Evolutionary conservation across 2,329 filamentous ascomycete species (phyloP).

Genomic region (Nemania bipapillata): DNA sequence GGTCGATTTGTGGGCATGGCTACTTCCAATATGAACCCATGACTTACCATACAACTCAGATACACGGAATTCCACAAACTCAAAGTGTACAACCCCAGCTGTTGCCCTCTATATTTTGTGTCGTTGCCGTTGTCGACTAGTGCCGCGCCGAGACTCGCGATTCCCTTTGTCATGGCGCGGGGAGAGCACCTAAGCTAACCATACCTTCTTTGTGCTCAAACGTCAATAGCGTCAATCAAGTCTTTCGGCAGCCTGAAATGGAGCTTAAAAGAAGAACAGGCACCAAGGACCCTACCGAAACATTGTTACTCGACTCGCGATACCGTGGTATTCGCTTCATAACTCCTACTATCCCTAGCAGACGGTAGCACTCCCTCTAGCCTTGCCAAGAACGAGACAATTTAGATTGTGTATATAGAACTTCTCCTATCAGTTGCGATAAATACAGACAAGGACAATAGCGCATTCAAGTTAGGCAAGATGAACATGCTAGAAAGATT

Average conservation of each 20-base stretch:
- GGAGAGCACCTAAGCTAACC: background rate
- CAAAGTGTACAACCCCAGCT: constrained; percentile 15
- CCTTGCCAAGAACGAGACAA: background rate
- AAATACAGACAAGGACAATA: background rate
- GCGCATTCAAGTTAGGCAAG: background rate
- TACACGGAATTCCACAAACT: background rate
- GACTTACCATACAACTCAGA: background rate
- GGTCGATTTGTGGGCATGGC: background rate
- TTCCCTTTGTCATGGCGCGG: constrained; percentile 28
- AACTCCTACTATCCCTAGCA: background rate
- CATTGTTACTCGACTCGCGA: constrained; percentile 1
- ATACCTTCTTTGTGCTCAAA: constrained; percentile 18
- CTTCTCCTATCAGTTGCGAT: background rate
- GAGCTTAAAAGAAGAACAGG: background rate
- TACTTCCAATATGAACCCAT: background rate
- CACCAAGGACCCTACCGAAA: constrained; percentile 3
- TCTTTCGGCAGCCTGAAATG: background rate
- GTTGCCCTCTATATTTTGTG: constrained; percentile 11
- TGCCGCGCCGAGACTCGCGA: constrained; percentile 6
- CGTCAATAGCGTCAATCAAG: too few species aligned
- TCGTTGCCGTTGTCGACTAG: constrained; percentile 6
- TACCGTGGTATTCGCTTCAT: background rate
- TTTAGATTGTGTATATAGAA: background rate
- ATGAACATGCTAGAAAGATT: constrained; percentile 48
- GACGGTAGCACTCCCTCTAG: background rate